Conservation (phyloP, 2,329 filamentous ascomycete species). For the Teratosphaeria pseudoeucalypti region DNA sequence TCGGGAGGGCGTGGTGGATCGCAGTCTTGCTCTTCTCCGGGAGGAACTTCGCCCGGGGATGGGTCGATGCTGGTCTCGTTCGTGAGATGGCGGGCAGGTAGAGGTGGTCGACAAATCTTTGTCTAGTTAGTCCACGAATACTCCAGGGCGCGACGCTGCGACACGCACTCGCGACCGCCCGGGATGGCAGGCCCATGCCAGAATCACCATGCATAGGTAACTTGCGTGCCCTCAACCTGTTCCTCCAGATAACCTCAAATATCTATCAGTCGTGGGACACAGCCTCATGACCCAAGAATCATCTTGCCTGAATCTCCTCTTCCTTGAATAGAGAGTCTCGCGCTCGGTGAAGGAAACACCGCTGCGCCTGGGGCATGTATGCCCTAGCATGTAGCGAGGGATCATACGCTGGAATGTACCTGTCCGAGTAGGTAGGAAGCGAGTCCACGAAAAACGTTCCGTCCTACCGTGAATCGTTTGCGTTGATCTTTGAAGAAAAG, state of each 20-base stretch:
- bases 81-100: slow-evolving; percentile 26
- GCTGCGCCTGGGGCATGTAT: no score
- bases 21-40: slow-evolving; percentile 29
- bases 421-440: neutral
- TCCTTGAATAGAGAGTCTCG: neutral
- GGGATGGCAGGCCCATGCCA: neutral
- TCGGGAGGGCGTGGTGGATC: slow-evolving; percentile 34
- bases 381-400: no score
- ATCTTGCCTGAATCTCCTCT: neutral
- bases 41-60: slow-evolving; percentile 34
- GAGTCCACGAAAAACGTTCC: no score
- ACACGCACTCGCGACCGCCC: neutral
- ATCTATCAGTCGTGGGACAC: no score
- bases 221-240: no score
- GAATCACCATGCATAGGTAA: neutral
- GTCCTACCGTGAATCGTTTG: no score
- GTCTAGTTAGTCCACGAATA: neutral
- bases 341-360: no score
- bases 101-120: neutral
- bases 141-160: neutral
- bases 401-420: neutral
- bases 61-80: slow-evolving; percentile 32
- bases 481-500: no score
- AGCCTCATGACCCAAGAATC: neutral
- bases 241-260: no score